Evolutionary conservation across 108 stramenopile species (phyloP).

Genomic region (Poteriospumella lacustris): DNA sequence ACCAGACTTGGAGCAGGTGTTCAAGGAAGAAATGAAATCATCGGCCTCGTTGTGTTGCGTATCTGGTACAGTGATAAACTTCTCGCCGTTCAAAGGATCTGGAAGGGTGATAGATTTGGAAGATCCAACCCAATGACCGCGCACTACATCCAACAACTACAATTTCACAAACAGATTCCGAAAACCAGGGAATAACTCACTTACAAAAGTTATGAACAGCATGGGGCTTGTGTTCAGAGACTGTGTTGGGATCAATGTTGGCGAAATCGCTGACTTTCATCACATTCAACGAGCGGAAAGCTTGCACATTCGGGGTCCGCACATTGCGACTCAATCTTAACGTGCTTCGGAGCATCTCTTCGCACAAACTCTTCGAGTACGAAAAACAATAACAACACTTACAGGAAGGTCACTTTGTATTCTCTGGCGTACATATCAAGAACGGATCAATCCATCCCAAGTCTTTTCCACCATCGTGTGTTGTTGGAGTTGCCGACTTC

Average conservation of each 20-base stretch:
- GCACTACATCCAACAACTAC: not conserved
- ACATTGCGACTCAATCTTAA: too few relatives aligned
- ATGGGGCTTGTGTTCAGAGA: not conserved
- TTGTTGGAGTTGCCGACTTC: too few relatives aligned
- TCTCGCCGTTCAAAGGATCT: conserved; percentile 53
- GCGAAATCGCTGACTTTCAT: not conserved
- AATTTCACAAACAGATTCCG: not conserved
- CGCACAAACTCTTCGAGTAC: too few relatives aligned
- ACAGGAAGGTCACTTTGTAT: too few relatives aligned
- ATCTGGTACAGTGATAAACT: conserved; percentile 46
- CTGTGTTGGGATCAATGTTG: not conserved
- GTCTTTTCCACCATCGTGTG: too few relatives aligned
- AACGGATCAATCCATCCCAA: too few relatives aligned
- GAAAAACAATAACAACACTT: too few relatives aligned
- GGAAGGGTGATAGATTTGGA: conserved; percentile 25
- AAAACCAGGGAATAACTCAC: not conserved
- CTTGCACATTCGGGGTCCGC: too few relatives aligned
- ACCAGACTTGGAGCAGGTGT: conserved; percentile 60
- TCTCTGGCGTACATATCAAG: too few relatives aligned
- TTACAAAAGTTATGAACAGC: not conserved
- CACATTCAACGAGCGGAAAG: too few relatives aligned
- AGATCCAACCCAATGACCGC: conserved; percentile 34
- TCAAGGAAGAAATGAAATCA: conserved; percentile 70
- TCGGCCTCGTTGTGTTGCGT: conserved; percentile 54
- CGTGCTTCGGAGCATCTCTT: too few relatives aligned